phyloP scores from a whole-genome alignment of 257 asterid genomes.

The Nicotiana knightiana region DNA sequence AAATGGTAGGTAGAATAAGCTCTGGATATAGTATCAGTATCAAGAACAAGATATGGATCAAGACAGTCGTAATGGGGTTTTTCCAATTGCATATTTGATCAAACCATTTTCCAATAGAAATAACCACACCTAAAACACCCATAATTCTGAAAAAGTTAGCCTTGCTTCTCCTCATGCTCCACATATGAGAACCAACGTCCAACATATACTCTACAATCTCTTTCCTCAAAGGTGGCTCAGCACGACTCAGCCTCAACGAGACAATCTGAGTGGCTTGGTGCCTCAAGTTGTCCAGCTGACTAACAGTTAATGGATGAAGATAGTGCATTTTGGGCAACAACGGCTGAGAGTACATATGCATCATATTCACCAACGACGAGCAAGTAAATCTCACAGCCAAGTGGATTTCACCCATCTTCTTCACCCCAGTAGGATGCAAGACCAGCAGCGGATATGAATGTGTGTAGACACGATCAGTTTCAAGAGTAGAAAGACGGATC shows the following conservation, averaged over 20 bases:
- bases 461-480: slow-evolving; percentile 44
- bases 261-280: slow-evolving; percentile 50
- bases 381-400: slow-evolving; percentile 43
- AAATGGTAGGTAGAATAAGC: slow-evolving; percentile 46
- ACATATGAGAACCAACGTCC: slow-evolving; percentile 51
- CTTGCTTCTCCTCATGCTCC: slow-evolving; percentile 59
- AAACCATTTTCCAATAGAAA: slow-evolving; percentile 49
- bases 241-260: slow-evolving; percentile 42
- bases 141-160: slow-evolving; percentile 47
- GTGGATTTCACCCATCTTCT: slow-evolving; percentile 52
- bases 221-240: slow-evolving; percentile 49
- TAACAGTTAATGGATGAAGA: slow-evolving; percentile 37
- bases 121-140: slow-evolving; percentile 41
- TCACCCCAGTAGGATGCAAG: slow-evolving; percentile 44
- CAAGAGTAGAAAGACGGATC: slow-evolving; percentile 45
- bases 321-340: slow-evolving; percentile 47
- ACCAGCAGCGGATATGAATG: slow-evolving; percentile 44
- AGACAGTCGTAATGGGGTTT: slow-evolving; percentile 44
- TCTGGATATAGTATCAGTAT: slow-evolving; percentile 44
- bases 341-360: slow-evolving; percentile 48
- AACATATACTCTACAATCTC: slow-evolving; percentile 47
- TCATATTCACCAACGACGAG: slow-evolving; percentile 44
- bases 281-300: slow-evolving; percentile 46
- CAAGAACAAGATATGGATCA: slow-evolving; percentile 38
- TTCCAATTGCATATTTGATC: slow-evolving; percentile 51